Conservation (phyloP, 176 grass and related monocot genomes). For the Saccharum officinarum region DNA sequence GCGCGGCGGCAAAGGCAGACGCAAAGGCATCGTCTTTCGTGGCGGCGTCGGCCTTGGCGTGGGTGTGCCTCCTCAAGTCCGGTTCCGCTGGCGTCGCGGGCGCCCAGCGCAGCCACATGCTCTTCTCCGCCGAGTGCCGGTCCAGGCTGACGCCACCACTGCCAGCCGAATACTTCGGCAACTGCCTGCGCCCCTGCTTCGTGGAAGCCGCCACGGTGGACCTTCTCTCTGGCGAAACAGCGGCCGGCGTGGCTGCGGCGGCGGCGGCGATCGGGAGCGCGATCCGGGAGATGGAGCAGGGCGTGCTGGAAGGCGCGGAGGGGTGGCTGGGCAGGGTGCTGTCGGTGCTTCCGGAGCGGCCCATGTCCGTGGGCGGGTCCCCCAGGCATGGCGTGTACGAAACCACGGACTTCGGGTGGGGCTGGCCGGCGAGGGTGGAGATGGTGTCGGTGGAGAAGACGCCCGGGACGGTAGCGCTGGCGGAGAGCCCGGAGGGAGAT, state of each 20-base stretch:
- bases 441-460: constrained; percentile 58
- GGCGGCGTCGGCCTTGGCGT: constrained; percentile 42
- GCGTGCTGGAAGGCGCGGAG: constrained; percentile 29
- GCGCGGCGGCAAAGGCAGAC: not conserved
- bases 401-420: constrained; percentile 43
- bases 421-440: constrained; percentile 51
- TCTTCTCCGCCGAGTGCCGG: constrained; percentile 40
- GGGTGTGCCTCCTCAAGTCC: constrained; percentile 46
- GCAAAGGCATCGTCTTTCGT: constrained; percentile 27
- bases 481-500: constrained; percentile 32
- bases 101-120: constrained; percentile 16
- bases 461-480: constrained; percentile 50
- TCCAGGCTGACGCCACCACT: constrained; percentile 27
- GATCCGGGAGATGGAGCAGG: constrained; percentile 32
- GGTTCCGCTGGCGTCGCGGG: not conserved
- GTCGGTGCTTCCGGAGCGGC: constrained; percentile 13
- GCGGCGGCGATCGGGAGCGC: constrained; percentile 35
- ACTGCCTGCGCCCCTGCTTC: constrained; percentile 48
- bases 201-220: constrained; percentile 29
- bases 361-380: constrained; percentile 41
- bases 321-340: constrained; percentile 25
- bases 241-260: constrained; percentile 26
- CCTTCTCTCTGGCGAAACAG: not conserved
- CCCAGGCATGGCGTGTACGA: constrained; percentile 41
- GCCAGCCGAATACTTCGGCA: constrained; percentile 50